Evolutionary conservation across 1,284 basidiomycete genomes (phyloP).

Genomic region (Fistulina hepatica): DNA sequence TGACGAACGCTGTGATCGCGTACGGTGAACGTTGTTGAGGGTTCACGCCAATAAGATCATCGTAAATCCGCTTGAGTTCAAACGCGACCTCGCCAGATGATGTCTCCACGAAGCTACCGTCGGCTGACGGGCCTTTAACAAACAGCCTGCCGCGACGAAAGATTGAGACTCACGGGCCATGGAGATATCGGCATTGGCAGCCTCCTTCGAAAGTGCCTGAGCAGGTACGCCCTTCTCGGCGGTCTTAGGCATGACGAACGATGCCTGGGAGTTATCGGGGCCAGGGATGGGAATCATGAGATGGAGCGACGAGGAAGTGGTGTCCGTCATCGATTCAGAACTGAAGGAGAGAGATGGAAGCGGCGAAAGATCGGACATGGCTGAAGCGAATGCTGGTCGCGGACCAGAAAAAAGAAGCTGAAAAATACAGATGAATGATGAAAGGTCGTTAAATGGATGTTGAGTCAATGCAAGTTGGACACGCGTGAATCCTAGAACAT

Average conservation of each 20-base stretch:
- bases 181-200: conserved; percentile 46
- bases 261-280: conserved; percentile 28
- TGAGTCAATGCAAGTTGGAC: too few species aligned
- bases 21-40: conserved; percentile 62
- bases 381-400: too few species aligned
- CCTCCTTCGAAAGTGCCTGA: too few species aligned
- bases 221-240: conserved; percentile 12
- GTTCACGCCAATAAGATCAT: conserved; percentile 53
- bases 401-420: too few species aligned
- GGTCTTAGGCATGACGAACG: conserved; percentile 32
- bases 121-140: conserved; percentile 30
- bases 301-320: too few species aligned
- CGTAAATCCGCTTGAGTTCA: conserved; percentile 63
- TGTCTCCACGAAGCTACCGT: conserved; percentile 69
- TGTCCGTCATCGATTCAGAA: too few species aligned
- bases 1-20: conserved; percentile 65
- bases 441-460: too few species aligned
- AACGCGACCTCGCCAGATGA: conserved; percentile 60
- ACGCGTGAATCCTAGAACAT: too few species aligned
- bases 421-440: too few species aligned
- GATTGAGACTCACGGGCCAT: conserved; percentile 44
- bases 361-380: too few species aligned
- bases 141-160: conserved; percentile 9
- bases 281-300: conserved; percentile 35
- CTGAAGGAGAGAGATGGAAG: too few species aligned